Evolutionary conservation across 179 eudicot species (phyloP).

Genomic region (Corrigiola litoralis): DNA sequence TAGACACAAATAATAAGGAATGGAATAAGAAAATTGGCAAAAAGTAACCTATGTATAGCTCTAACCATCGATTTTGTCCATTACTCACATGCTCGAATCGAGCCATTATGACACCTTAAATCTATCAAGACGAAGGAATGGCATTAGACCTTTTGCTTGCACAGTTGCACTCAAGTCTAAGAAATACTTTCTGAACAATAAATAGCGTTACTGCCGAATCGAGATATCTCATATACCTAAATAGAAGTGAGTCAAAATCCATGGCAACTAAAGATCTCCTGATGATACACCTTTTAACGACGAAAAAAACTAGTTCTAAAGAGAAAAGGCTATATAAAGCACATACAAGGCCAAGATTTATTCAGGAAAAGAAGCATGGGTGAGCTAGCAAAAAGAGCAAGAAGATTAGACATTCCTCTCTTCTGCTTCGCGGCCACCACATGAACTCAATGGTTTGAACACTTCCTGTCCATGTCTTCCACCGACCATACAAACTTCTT

Average conservation of each 20-base stretch:
- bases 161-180: no score
- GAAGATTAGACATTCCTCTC: background rate
- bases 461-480: background rate
- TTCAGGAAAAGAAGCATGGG: constrained; percentile 7
- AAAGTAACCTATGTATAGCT: no score
- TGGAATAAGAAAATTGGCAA: no score
- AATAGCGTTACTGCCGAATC: no score
- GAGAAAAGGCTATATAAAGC: constrained; percentile 1
- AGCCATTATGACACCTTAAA: no score
- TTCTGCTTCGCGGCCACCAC: background rate
- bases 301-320: constrained; percentile 18
- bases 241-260: background rate
- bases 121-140: no score
- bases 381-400: background rate
- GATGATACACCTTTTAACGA: constrained; percentile 17
- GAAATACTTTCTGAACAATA: no score
- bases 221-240: background rate
- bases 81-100: no score
- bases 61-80: no score
- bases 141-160: no score
- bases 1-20: no score
- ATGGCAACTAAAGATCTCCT: constrained; percentile 6
- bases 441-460: background rate
- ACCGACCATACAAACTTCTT: background rate
- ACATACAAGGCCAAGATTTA: constrained; percentile 25